Evolutionary conservation across 2,329 filamentous ascomycete species (phyloP).

Genomic region (Chaetomiaceae sp.): DNA sequence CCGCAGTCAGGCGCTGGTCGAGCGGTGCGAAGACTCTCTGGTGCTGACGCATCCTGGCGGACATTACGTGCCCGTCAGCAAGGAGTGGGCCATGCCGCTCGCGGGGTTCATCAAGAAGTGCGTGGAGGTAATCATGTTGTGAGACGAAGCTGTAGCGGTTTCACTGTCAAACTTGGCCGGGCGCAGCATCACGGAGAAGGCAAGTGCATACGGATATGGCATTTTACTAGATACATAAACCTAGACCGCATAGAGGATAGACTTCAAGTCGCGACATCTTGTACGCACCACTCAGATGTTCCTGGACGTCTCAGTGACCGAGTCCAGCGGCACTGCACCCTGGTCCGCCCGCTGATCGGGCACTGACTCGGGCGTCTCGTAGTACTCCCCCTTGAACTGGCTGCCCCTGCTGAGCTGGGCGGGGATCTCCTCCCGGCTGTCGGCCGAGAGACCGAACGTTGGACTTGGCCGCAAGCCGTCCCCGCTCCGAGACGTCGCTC

Average conservation of each 20-base stretch:
- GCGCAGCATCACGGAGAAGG: neutral
- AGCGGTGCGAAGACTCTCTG: slow-evolving; percentile 52
- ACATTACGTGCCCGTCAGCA: slow-evolving; percentile 79
- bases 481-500: slow-evolving; percentile 30
- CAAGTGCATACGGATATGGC: neutral
- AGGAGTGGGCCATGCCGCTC: slow-evolving; percentile 72
- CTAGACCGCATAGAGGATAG: slow-evolving; percentile 2
- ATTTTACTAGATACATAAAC: slow-evolving; percentile 2
- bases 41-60: slow-evolving; percentile 74
- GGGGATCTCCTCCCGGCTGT: slow-evolving; percentile 28
- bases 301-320: slow-evolving; percentile 31
- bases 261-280: neutral
- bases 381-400: slow-evolving; percentile 36
- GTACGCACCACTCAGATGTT: neutral
- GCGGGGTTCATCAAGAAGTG: slow-evolving; percentile 33
- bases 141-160: neutral
- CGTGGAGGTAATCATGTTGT: slow-evolving; percentile 8
- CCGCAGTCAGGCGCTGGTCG: slow-evolving; percentile 60
- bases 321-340: slow-evolving; percentile 36
- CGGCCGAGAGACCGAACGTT: slow-evolving; percentile 33
- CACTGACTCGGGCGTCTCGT: slow-evolving; percentile 36
- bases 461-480: slow-evolving; percentile 32
- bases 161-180: no score
- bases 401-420: slow-evolving; percentile 25
- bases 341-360: slow-evolving; percentile 38